These are phyloP conservation scores for Syzygium oleosum DNA, from an alignment of 345 rosid genomes.

Conservation along the genomic window DNA sequence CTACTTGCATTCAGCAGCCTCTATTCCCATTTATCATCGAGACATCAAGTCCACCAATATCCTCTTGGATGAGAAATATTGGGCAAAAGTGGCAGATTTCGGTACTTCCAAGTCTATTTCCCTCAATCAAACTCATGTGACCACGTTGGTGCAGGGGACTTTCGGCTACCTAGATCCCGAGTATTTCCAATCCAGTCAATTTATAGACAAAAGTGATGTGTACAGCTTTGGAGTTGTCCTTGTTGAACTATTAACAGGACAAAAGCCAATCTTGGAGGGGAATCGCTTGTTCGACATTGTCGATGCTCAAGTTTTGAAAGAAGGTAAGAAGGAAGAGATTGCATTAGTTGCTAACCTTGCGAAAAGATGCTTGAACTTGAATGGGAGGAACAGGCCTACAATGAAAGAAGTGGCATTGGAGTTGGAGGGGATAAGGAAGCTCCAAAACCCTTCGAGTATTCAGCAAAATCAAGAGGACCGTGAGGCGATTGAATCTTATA, in stretches of 20 bases:
- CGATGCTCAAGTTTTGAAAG: neutral
- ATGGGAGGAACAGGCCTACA: neutral
- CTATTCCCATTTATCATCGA: neutral
- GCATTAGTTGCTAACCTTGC: neutral
- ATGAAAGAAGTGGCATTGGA: neutral
- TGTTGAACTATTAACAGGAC: neutral
- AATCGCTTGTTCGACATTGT: neutral
- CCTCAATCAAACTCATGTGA: conserved; percentile 4
- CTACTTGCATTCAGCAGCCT: conserved; percentile 6
- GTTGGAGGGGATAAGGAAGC: neutral
- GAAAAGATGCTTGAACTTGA: neutral
- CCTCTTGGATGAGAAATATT: neutral
- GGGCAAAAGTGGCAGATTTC: neutral
- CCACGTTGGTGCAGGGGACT: conserved; percentile 3
- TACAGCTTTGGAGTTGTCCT: conserved; percentile 3
- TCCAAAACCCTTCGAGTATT: neutral
- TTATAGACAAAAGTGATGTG: neutral
- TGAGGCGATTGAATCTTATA: neutral
- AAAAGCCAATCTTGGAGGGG: neutral
- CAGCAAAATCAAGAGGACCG: neutral
- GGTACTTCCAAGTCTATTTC: neutral
- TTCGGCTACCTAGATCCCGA: neutral
- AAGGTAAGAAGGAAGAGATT: neutral
- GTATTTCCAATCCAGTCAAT: neutral
- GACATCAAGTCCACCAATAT: neutral